Conservation (phyloP, 805 yeast genomes). For the Ogataea naganishii region DNA sequence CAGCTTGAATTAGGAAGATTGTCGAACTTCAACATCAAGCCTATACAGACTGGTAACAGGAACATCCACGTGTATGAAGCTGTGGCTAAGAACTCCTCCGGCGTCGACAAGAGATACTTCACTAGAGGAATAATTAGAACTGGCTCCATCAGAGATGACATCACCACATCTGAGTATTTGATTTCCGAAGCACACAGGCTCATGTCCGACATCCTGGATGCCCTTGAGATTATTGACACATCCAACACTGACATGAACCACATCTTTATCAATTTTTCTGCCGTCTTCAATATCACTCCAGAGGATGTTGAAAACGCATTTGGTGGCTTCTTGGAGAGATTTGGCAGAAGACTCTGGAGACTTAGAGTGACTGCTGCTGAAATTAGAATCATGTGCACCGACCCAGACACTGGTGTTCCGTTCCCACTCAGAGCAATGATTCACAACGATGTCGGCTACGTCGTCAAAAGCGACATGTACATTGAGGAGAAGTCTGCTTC, state of each 20-base stretch:
- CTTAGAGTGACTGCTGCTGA: slow-evolving; percentile 96
- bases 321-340: slow-evolving; percentile 95
- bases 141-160: slow-evolving; percentile 88
- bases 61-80: slow-evolving; percentile 97
- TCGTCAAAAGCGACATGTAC: slow-evolving; percentile 90
- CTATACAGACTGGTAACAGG: slow-evolving; percentile 92
- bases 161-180: slow-evolving; percentile 86
- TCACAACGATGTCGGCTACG: slow-evolving; percentile 94
- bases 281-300: slow-evolving; percentile 89
- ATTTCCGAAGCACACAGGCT: slow-evolving; percentile 94
- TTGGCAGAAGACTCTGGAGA: slow-evolving; percentile 95
- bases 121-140: slow-evolving; percentile 97
- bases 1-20: slow-evolving; percentile 92
- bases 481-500: slow-evolving; percentile 86
- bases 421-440: slow-evolving; percentile 96
- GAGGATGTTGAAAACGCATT: slow-evolving; percentile 96
- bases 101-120: slow-evolving; percentile 87
- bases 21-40: slow-evolving; percentile 91
- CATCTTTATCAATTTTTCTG: slow-evolving; percentile 93
- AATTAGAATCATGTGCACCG: slow-evolving; percentile 91
- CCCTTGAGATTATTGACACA: slow-evolving; percentile 88
- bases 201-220: slow-evolving; percentile 93
- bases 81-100: slow-evolving; percentile 82
- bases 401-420: slow-evolving; percentile 77
- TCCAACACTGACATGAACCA: slow-evolving; percentile 94